Evolutionary conservation across 208 protist genomes (phyloP).

Genomic region (Phytomonas francai): DNA sequence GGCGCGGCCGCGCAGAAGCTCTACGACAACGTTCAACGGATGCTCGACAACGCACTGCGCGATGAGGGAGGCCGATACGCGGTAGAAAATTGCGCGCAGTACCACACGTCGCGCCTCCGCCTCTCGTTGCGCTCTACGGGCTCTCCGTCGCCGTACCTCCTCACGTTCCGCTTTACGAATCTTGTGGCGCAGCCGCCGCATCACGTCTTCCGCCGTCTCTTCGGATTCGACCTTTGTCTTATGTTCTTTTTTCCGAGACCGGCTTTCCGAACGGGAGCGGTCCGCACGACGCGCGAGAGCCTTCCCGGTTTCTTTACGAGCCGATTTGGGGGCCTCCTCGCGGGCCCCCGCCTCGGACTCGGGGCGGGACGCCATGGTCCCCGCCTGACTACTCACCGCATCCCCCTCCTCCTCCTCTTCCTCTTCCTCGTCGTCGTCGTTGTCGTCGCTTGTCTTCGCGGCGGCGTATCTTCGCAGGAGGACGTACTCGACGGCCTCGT

Average conservation of each 20-base stretch:
- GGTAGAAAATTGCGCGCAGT: conserved; percentile 73
- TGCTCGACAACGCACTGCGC: conserved; percentile 68
- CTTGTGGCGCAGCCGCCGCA: conserved; percentile 16
- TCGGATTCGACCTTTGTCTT: conserved; percentile 5
- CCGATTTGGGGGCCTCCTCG: not conserved
- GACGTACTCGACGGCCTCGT: conserved; percentile 64
- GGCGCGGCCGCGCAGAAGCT: conserved; percentile 58
- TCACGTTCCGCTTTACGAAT: not conserved
- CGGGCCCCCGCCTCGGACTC: conserved; percentile 7
- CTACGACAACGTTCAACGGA: conserved; percentile 51
- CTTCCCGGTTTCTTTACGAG: not conserved
- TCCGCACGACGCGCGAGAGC: conserved; percentile 6
- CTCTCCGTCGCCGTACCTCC: conserved; percentile 13
- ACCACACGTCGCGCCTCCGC: conserved; percentile 27
- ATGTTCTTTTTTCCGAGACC: conserved; percentile 14
- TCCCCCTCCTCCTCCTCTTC: conserved; percentile 9
- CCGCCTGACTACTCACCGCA: not conserved
- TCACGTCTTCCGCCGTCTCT: no score
- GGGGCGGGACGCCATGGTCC: conserved; percentile 2
- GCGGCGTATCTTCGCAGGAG: conserved; percentile 58
- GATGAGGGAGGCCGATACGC: conserved; percentile 41
- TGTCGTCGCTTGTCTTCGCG: conserved; percentile 19
- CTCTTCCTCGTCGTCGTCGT: conserved; percentile 31
- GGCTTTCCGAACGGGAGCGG: not conserved
- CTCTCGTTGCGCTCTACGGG: conserved; percentile 19